These are phyloP conservation scores for Orbilia brochopaga DNA, from an alignment of 2,329 filamentous ascomycete genomes.

Conservation along the genomic window DNA sequence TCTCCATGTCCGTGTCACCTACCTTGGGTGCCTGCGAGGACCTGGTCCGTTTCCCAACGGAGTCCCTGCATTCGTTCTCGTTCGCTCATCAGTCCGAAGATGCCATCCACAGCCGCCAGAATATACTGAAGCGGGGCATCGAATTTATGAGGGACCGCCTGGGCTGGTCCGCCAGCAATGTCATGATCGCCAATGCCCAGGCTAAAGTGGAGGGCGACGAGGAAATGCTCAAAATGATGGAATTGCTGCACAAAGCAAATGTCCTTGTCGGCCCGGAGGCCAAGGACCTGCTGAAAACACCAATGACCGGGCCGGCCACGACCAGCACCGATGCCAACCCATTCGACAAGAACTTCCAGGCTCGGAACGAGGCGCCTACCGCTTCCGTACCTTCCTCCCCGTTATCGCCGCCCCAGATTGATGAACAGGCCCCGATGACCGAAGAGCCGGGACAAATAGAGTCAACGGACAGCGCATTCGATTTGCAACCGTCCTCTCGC, in stretches of 20 bases:
- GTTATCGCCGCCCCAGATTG: conserved; percentile 29
- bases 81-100: conserved; percentile 96
- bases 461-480: conserved; percentile 48
- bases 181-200: conserved; percentile 80
- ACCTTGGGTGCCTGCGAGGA: conserved; percentile 78
- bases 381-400: conserved; percentile 52
- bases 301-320: conserved; percentile 71
- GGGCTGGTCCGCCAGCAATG: conserved; percentile 77
- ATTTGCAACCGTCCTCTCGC: conserved; percentile 64
- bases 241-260: conserved; percentile 81
- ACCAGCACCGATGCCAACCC: conserved; percentile 75
- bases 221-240: conserved; percentile 88
- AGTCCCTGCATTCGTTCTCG: conserved; percentile 97
- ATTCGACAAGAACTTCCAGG: conserved; percentile 80
- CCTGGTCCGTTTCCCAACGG: conserved; percentile 83
- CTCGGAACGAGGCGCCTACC: conserved; percentile 59
- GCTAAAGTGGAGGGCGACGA: conserved; percentile 80
- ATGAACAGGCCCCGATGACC: conserved; percentile 40
- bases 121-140: conserved; percentile 87
- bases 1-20: conserved; percentile 69
- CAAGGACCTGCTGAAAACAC: conserved; percentile 55
- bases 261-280: conserved; percentile 65
- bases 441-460: conserved; percentile 50
- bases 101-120: conserved; percentile 86
- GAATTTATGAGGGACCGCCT: conserved; percentile 96